Base-by-base conservation (phyloP, 208 protist genomes). In the Novymonas esmeraldas region DNA sequence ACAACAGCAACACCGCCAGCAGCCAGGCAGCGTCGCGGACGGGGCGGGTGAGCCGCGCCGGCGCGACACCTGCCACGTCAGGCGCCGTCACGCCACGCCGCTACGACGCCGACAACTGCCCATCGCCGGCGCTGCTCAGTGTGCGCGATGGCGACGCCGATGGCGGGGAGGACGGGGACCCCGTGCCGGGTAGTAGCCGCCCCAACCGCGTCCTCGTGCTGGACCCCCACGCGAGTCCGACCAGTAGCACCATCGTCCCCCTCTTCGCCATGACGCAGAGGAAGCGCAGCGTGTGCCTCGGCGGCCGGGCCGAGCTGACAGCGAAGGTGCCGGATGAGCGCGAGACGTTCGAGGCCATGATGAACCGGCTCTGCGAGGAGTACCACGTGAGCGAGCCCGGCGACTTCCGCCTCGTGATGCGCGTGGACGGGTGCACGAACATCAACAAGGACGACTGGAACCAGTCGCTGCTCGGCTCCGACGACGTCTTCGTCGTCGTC, bases 381-480 rank as follows among this genome's bases (percentile, higher is more conserved):
- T 92, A 95, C 70, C n/a, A 41, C n/a, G 67, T 49, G 26, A 39
- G 36, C 16, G 84, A 93, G 55, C 82, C 83, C 18, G 46, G 39
- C 18, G 57, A 67, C 13, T 76, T 65, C 42, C 67, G 73, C 16
- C 61, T 86, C 22, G 52, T 62, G 26, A 46, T 95, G 64, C 60
- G 70, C 28, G 72, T 94, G 7, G 78, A 91, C 4, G 87, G 87
- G 41, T 89, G 84, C 64, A 87, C 82, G n/a, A 73, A 82, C 66
- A 55, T 95, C 46, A 71, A 89, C 44, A 77, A 77, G 50, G 71
- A 75, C 5, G 46, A 41, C 33, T 71, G 73, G 69, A 85, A 87
- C 61, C 73, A 52, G 45, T 82, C 75, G 5, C 48, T 86, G 9
- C 41, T 89, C 54, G 80, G 62, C 58, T 92, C 83, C 18, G 70